Conservation (phyloP, 1,284 basidiomycete genomes). For the Fomes fomentarius region DNA sequence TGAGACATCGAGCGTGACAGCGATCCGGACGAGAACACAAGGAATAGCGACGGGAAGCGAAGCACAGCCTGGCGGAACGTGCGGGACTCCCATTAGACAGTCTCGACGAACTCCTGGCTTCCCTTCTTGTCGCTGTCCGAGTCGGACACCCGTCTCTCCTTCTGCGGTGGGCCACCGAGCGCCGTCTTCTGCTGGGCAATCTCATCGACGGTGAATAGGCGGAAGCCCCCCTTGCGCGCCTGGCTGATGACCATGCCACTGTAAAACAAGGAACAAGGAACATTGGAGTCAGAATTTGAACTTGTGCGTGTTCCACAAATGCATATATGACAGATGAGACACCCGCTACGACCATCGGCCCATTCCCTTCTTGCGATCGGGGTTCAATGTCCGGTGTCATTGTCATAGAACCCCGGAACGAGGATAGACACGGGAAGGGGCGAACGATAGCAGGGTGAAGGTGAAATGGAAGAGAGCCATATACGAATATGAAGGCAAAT, state of each 20-base stretch:
- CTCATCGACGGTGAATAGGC: conserved; percentile 52
- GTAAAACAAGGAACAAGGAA: neutral
- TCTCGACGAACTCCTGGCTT: conserved; percentile 26
- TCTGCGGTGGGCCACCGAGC: conserved; percentile 6
- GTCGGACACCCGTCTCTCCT: conserved; percentile 8
- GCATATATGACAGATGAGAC: no score
- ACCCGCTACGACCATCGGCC: no score
- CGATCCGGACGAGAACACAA: no score
- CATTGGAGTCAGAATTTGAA: conserved; percentile 13
- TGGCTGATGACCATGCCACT: conserved; percentile 60
- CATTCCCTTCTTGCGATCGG: no score
- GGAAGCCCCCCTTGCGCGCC: conserved; percentile 50
- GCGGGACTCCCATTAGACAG: no score
- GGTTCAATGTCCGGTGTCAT: no score
- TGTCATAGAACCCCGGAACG: no score
- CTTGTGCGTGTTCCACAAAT: neutral
- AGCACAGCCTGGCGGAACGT: no score
- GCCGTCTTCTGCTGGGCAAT: conserved; percentile 26
- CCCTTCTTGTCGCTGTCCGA: conserved; percentile 32
- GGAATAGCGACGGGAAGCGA: no score
- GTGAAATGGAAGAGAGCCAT: neutral
- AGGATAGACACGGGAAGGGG: no score
- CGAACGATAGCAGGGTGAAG: neutral
- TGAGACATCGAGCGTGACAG: no score
- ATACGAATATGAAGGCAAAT: neutral